phyloP scores from a whole-genome alignment of 2,329 filamentous ascomycete species.

The Magnaporthiopsis poae region DNA sequence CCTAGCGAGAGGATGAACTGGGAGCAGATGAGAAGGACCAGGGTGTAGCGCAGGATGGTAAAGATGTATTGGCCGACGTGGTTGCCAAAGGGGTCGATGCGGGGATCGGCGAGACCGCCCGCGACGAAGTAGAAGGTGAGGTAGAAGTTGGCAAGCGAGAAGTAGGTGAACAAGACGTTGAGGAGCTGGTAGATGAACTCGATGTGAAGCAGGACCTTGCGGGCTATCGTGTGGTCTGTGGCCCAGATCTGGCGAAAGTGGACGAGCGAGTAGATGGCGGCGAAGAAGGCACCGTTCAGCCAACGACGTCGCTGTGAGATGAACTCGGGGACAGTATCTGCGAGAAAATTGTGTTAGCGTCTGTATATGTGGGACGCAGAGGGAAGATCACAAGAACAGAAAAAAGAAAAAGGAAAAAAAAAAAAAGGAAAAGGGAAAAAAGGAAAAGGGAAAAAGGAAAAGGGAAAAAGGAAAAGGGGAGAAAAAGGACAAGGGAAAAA shows the following conservation, averaged over 20 bases:
- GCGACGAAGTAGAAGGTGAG: constrained; percentile 97
- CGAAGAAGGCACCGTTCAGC: constrained; percentile 98
- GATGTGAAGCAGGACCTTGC: constrained; percentile 85
- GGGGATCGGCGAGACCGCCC: constrained; percentile 70
- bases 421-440: too few species aligned
- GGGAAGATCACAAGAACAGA: background rate
- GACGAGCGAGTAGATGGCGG: constrained; percentile 90
- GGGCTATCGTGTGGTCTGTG: constrained; percentile 80
- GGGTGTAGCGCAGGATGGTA: constrained; percentile 72
- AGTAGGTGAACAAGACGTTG: constrained; percentile 89
- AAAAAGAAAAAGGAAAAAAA: too few species aligned
- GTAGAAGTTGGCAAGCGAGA: constrained; percentile 97
- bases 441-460: too few species aligned
- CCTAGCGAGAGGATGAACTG: constrained; percentile 96
- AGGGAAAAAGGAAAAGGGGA: too few species aligned
- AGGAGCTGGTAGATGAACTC: constrained; percentile 94
- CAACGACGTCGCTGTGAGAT: constrained; percentile 92
- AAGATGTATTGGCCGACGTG: constrained; percentile 78
- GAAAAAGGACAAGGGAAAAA: too few species aligned
- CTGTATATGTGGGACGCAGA: background rate
- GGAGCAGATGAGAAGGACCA: constrained; percentile 77
- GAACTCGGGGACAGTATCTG: constrained; percentile 88
- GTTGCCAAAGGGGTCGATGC: constrained; percentile 84
- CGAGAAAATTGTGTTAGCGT: background rate
- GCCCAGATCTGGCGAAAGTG: constrained; percentile 88